Base-by-base conservation (phyloP, 1,284 basidiomycete species). In the Papiliotrema flavescens region DNA sequence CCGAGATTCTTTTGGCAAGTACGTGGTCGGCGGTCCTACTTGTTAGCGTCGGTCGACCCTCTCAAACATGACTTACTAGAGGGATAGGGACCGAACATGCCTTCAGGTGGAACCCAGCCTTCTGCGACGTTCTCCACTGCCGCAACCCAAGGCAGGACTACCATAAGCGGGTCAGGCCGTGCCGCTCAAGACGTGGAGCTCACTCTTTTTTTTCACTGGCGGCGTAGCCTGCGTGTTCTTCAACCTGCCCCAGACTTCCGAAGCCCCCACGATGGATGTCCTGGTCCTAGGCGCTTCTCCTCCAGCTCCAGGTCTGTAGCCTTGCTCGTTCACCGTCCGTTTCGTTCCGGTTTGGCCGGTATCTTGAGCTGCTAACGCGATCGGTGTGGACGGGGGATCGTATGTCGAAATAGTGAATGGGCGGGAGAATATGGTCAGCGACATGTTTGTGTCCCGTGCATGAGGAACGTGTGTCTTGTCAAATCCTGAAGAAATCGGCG, bases 31-130 rank as follows among this genome's bases (percentile, higher is more conserved):
- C 14, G 61, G 56, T 54, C 54, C 60, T 57, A 28, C 2, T 17
- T 19, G 40, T 41, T 15, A 51, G 24, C 43, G 3, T 7, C 19
- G 14, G 4, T 51, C 13, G 5, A 8, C 8, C 13, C 14, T n/a
- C 35, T 8, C n/a, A 19, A 43, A 26, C 47, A 24, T 20, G 15
- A 56, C 70, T 55, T 39, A 71, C 71, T 57, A 13, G 70, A 69
- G 40, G 61, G 60, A 47, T 74, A 74, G 0, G 71, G 71, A 2
- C 71, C 71, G 51, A 69, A 63, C 66, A 74, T 69, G n/a, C 71
- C 71, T 49, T 64, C 63, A 20, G 66, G 64, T 7, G 55, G 45
- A 2, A 53, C 47, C 20, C 61, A 60, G 3, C 52, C 60, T 46
- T 59, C 54, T 22, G 55, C 53, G 15, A 62, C 49, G 1, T 67